Evolutionary conservation across 2,329 filamentous ascomycete species (phyloP).

Genomic region (Trichoderma breve): DNA sequence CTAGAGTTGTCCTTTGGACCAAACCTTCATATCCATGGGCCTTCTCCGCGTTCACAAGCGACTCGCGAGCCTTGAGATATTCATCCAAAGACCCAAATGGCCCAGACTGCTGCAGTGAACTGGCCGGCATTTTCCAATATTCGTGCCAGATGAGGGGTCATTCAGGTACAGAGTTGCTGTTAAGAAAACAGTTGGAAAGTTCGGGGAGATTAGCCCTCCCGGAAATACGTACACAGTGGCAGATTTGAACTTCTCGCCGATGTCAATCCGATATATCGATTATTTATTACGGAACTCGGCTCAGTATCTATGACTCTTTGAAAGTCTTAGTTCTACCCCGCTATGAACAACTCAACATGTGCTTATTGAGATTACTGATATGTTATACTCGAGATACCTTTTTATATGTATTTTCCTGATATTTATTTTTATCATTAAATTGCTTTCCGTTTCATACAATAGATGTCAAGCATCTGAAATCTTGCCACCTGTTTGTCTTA

Average conservation of each 20-base stretch:
- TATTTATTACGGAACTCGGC: background rate
- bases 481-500: background rate
- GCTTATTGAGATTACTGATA: background rate
- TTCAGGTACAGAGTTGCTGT: background rate
- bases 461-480: background rate
- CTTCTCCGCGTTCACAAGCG: background rate
- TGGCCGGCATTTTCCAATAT: background rate
- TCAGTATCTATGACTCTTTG: background rate
- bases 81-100: background rate
- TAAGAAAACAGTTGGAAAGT: background rate
- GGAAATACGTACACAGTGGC: background rate
- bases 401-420: background rate
- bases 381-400: background rate
- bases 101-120: background rate
- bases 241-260: background rate
- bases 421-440: background rate
- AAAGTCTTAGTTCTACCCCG: background rate
- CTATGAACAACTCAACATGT: background rate
- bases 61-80: constrained; percentile 7
- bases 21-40: constrained; percentile 1
- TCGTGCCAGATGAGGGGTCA: background rate
- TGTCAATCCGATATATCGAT: background rate
- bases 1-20: background rate
- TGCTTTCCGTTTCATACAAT: background rate
- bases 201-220: background rate